Evolutionary conservation across 352 stramenopile genomes (phyloP).

Genomic region (Globisporangium abappressorium): DNA sequence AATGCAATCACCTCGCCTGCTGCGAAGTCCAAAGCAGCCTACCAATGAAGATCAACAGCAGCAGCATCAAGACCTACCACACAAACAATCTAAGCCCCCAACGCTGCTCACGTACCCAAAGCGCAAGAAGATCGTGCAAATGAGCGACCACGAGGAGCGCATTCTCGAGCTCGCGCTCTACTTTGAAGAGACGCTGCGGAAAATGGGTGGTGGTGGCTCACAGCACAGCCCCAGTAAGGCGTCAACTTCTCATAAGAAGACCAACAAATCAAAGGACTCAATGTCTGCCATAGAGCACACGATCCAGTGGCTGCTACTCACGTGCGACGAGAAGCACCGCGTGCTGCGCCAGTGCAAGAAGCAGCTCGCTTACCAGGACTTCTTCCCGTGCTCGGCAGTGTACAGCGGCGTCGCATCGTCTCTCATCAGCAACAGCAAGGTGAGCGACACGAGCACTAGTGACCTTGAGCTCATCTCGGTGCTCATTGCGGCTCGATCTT

Average conservation of each 20-base stretch:
- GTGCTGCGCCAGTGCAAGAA: constrained; percentile 17
- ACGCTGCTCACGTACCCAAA: constrained; percentile 1
- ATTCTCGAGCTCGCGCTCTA: constrained; percentile 37
- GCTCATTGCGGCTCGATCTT: constrained; percentile 6
- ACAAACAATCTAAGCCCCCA: neutral
- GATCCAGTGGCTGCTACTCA: constrained; percentile 18
- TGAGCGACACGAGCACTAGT: neutral
- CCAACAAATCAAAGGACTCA: neutral
- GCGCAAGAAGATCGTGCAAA: constrained; percentile 32
- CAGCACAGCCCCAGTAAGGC: neutral
- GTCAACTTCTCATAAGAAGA: neutral
- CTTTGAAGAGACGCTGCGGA: constrained; percentile 26
- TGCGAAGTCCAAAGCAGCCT: neutral
- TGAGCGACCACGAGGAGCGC: constrained; percentile 41
- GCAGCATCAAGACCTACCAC: neutral
- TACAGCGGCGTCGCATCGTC: neutral
- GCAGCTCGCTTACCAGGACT: constrained; percentile 18
- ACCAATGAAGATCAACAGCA: constrained; percentile 4
- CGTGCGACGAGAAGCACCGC: constrained; percentile 13
- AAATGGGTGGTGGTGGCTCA: neutral
- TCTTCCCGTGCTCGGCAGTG: constrained; percentile 17
- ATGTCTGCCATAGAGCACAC: neutral
- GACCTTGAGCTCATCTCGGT: constrained; percentile 2
- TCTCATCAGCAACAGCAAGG: neutral
- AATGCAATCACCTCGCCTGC: neutral